A percentile compares a stretch with the other conserved stretches of the same genome.
Conservation (phyloP, 495 filamentous ascomycete genomes). For the Acidiella bohemica region DNA sequence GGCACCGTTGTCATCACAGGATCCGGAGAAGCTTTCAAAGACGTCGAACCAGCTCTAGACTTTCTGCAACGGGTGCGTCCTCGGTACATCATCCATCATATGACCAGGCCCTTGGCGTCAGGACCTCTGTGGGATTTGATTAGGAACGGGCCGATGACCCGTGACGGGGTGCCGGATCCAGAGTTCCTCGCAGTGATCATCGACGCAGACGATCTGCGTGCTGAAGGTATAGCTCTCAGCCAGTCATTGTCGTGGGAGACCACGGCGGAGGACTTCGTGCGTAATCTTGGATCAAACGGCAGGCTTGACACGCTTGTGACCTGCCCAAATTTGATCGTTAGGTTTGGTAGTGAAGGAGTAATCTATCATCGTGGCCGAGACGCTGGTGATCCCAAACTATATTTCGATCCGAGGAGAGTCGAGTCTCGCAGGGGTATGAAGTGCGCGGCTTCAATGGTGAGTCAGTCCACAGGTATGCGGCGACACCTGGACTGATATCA, state of each 20-base stretch:
- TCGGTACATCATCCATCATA: constrained; percentile 19
- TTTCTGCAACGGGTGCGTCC: constrained; percentile 15
- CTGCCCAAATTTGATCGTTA: constrained; percentile 19
- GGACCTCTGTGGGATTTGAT: constrained; percentile 19
- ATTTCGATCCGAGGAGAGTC: constrained; percentile 15
- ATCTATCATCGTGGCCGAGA: constrained; percentile 20
- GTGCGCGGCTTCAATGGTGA: constrained; percentile 5
- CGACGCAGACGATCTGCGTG: constrained; percentile 19
- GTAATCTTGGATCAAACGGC: constrained; percentile 18
- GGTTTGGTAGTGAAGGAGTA: constrained; percentile 18
- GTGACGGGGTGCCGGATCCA: constrained; percentile 14
- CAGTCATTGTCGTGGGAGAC: constrained; percentile 18
- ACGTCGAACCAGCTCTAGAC: constrained; percentile 19
- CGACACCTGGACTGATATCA: neutral
- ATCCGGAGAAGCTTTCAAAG: constrained; percentile 16
- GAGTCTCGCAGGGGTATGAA: constrained; percentile 1
- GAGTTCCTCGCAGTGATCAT: constrained; percentile 17
- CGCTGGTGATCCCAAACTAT: constrained; percentile 16
- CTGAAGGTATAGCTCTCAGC: constrained; percentile 18
- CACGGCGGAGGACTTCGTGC: constrained; percentile 21
- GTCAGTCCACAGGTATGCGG: neutral
- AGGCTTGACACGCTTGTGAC: constrained; percentile 20
- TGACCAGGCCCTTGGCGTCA: constrained; percentile 16
- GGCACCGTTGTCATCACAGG: constrained; percentile 17
- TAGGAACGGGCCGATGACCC: constrained; percentile 15